Evolutionary conservation across 2,329 filamentous ascomycete species (phyloP).

Genomic region (Geosmithia morbida): DNA sequence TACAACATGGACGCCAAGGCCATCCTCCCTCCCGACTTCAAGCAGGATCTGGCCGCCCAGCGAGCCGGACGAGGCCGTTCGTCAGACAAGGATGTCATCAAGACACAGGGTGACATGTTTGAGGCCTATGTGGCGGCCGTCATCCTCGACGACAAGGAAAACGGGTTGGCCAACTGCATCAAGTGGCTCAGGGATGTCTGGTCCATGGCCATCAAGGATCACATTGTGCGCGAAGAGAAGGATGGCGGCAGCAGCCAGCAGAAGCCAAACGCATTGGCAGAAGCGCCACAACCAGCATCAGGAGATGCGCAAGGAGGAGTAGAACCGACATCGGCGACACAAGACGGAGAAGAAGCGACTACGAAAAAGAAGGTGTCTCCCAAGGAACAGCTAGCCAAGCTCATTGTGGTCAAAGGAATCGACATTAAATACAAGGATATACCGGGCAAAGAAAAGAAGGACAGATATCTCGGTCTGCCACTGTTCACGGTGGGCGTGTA

Average conservation of each 20-base stretch:
- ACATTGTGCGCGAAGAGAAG: slow-evolving; percentile 30
- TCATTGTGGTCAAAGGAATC: slow-evolving; percentile 41
- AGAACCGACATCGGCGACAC: background rate
- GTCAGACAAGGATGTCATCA: slow-evolving; percentile 42
- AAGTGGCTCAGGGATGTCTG: slow-evolving; percentile 66
- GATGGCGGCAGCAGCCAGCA: slow-evolving; percentile 3
- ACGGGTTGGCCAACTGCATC: slow-evolving; percentile 47
- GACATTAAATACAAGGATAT: slow-evolving; percentile 48
- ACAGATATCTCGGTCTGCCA: slow-evolving; percentile 36
- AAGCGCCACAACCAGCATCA: background rate
- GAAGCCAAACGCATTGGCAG: background rate
- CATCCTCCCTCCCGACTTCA: slow-evolving; percentile 33
- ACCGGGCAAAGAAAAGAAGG: slow-evolving; percentile 30
- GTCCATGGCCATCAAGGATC: slow-evolving; percentile 45
- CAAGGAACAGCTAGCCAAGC: slow-evolving; percentile 15
- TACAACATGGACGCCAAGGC: slow-evolving; percentile 60
- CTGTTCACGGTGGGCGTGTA: slow-evolving; percentile 50
- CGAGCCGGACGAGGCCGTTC: slow-evolving; percentile 9
- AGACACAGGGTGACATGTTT: slow-evolving; percentile 75
- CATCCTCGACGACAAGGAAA: slow-evolving; percentile 42
- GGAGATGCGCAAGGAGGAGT: background rate
- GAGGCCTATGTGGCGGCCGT: slow-evolving; percentile 80
- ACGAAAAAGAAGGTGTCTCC: slow-evolving; percentile 3
- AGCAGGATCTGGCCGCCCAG: slow-evolving; percentile 6
- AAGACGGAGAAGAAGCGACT: background rate